These are phyloP conservation scores for Xylariaceae sp. DNA, from an alignment of 2,329 filamentous ascomycete genomes.

Conservation along the genomic window DNA sequence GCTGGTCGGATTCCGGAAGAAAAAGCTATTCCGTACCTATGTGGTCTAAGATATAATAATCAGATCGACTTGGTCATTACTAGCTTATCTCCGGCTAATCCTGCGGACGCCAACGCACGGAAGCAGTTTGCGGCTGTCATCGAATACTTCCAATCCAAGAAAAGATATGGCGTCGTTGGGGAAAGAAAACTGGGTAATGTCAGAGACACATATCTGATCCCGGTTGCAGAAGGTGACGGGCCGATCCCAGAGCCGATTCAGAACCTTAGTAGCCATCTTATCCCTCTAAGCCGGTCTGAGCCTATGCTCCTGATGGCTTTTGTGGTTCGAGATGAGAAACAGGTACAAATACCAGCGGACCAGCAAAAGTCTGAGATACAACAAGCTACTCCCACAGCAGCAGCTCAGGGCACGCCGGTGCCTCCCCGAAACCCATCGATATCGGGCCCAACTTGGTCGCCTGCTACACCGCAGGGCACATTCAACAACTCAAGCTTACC, in stretches of 20 bases:
- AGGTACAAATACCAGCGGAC: conserved; percentile 37
- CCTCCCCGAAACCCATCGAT: conserved; percentile 51
- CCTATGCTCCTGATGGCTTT: conserved; percentile 83
- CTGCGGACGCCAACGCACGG: conserved; percentile 61
- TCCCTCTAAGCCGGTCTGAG: conserved; percentile 72
- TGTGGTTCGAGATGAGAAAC: conserved; percentile 70
- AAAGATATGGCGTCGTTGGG: conserved; percentile 84
- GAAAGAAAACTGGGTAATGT: conserved; percentile 76
- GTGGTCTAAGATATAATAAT: conserved; percentile 78
- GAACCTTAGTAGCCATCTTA: conserved; percentile 80
- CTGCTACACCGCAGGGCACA: conserved; percentile 48
- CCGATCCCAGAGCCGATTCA: conserved; percentile 84
- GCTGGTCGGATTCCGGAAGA: conserved; percentile 80
- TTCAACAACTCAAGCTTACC: conserved; percentile 29
- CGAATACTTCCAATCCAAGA: conserved; percentile 81
- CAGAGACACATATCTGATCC: conserved; percentile 89
- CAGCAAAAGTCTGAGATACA: conserved; percentile 28
- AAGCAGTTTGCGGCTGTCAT: conserved; percentile 75
- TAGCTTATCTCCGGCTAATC: conserved; percentile 60
- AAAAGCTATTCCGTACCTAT: conserved; percentile 88
- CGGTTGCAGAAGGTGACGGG: conserved; percentile 71
- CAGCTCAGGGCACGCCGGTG: conserved; percentile 30
- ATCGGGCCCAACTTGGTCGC: conserved; percentile 57
- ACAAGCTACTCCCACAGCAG: conserved; percentile 35
- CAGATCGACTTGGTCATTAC: conserved; percentile 85